phyloP scores from a whole-genome alignment of 345 rosid genomes.

The Salix exigua region DNA sequence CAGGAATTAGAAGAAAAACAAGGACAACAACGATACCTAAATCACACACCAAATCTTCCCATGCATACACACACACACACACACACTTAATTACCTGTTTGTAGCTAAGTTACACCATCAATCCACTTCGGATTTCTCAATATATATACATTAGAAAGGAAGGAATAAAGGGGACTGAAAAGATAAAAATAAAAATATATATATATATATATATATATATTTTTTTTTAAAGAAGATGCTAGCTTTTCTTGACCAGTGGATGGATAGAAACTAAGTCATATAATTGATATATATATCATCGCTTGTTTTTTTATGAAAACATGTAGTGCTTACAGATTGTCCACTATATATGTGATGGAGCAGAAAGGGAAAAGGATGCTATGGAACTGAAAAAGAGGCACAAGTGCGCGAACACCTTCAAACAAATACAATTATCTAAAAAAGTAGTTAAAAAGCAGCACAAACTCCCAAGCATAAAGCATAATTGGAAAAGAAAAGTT shows the following conservation, averaged over 20 bases:
- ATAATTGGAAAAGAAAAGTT: neutral
- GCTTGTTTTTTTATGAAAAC: neutral
- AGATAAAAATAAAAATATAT: no score
- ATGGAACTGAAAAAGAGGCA: conserved; percentile 25
- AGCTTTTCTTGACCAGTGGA: no score
- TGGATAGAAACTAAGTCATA: neutral
- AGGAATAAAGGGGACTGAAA: no score
- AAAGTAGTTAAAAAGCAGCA: conserved; percentile 32
- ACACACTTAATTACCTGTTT: neutral
- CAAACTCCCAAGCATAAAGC: conserved; percentile 55
- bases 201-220: no score
- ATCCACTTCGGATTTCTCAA: neutral
- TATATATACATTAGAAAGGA: neutral
- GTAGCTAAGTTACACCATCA: neutral
- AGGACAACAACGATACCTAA: neutral
- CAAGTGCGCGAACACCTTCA: conserved; percentile 49
- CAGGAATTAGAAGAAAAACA: neutral
- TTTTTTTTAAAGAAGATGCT: no score
- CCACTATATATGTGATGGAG: conserved; percentile 6
- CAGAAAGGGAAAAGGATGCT: conserved; percentile 25
- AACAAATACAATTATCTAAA: conserved; percentile 45
- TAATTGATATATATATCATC: neutral
- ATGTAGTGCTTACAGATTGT: neutral
- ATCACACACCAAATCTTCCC: neutral
- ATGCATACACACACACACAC: no score